These are phyloP conservation scores for Mucor piriformis DNA, from an alignment of 371 early-diverging fungal genomes.

Conservation along the genomic window DNA sequence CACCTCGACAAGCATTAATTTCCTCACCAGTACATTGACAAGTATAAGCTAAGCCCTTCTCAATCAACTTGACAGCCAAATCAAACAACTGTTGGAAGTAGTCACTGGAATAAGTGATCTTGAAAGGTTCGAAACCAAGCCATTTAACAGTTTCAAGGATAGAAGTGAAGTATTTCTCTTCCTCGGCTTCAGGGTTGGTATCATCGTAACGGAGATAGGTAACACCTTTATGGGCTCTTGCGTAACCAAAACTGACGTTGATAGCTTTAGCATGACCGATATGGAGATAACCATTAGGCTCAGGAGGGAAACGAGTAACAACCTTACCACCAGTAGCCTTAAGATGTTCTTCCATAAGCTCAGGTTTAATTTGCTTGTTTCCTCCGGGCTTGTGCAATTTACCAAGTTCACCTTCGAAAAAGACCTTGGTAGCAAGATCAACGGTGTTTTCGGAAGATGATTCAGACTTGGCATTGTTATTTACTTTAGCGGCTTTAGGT, in stretches of 20 bases:
- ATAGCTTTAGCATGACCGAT: slow-evolving; percentile 99
- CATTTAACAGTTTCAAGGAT: slow-evolving; percentile 96
- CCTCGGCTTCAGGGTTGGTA: slow-evolving; percentile 99
- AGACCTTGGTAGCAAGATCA: slow-evolving; percentile 53
- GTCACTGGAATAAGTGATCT: slow-evolving; percentile 97
- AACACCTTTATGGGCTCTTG: slow-evolving; percentile 89
- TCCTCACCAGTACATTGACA: slow-evolving; percentile 97
- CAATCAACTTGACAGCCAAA: slow-evolving; percentile 89
- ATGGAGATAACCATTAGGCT: slow-evolving; percentile 98
- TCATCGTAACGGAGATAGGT: slow-evolving; percentile 99
- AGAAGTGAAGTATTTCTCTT: slow-evolving; percentile 94
- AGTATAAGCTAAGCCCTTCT: slow-evolving; percentile 94
- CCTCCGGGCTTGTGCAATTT: slow-evolving; percentile 96
- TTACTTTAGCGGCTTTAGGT: slow-evolving; percentile 33
- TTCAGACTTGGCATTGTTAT: slow-evolving; percentile 10
- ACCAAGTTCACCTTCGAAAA: slow-evolving; percentile 92
- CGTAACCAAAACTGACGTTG: slow-evolving; percentile 99
- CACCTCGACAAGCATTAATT: slow-evolving; percentile 91
- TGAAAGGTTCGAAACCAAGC: slow-evolving; percentile 97
- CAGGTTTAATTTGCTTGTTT: slow-evolving; percentile 95
- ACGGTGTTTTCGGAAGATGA: slow-evolving; percentile 28
- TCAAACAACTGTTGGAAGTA: slow-evolving; percentile 96
- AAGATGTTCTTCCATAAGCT: slow-evolving; percentile 92
- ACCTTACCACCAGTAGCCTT: slow-evolving; percentile 94
- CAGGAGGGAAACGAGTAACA: slow-evolving; percentile 99